Evolutionary conservation across 2,329 filamentous ascomycete species (phyloP), one percentile per base, ranked within the genome.

Genomic region (Phyllosticta paracitricarpa): DNA sequence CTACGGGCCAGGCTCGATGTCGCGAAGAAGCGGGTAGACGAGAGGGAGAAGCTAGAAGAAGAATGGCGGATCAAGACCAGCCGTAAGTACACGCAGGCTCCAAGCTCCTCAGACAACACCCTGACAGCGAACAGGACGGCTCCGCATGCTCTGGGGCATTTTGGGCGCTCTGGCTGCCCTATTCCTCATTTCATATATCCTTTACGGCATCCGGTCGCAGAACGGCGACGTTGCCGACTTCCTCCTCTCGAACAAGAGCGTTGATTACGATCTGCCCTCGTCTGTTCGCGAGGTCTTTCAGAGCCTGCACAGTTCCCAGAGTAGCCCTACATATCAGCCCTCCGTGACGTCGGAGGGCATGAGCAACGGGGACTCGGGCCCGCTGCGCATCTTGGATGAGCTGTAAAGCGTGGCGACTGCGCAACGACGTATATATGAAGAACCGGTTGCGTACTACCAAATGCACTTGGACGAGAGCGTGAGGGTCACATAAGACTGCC

Each of bases 31-130:
- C 79, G 83, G 7, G 83, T 92, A 14, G 86, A 89, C 69, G 76
- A 78, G 28, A 89, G 87, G 81, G 86, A 89, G 70, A 79, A 78
- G 61, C 80, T 82, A 1, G 88, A 91, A 72, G 78, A 77, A 56
- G 83, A 85, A 67, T 63, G 58, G 59, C 24, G 48, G 30, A 19
- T 25, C 2, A 61, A 51, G 19, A 56, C 63, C n/a, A 66, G 53
- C 51, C 56, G 64, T 64, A 52, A 40, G 62, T 61, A 2, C 19
- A 17, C n/a, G 4, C 14, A 8, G 2, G 6, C 4, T 28, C 10
- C 3, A 4, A 12, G 8, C 9, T 4, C 48, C 8, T 19, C 28
- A 26, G 10, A 40, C 3, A 52, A 56, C 12, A 14, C 12, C 7
- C 51, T 53, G 48, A 48, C 40, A 48, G 40, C 5, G 24, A 6